phyloP scores from a whole-genome alignment of 192 early-diverging fungal species.

The Piromyces sp. region DNA sequence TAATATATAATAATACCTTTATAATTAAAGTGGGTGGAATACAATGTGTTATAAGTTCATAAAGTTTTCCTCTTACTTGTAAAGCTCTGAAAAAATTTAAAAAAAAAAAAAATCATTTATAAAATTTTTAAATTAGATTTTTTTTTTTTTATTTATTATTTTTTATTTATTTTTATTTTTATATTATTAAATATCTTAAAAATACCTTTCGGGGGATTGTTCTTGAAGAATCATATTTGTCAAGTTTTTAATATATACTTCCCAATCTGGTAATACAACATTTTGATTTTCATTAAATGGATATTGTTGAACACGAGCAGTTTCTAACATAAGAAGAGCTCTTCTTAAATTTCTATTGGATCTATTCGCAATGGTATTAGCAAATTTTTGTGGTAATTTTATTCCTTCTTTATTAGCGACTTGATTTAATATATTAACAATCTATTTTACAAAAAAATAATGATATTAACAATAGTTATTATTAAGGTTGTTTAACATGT shows the following conservation, averaged over 20 bases:
- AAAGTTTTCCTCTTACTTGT: constrained; percentile 53
- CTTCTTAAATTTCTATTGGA: constrained; percentile 69
- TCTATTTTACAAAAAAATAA: too few relatives aligned
- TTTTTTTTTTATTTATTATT: too few relatives aligned
- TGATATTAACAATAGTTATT: too few relatives aligned
- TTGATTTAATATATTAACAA: constrained; percentile 38
- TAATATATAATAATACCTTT: constrained; percentile 22
- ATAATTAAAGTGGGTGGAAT: constrained; percentile 68
- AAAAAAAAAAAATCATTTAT: neutral
- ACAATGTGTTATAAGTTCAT: constrained; percentile 78
- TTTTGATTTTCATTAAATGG: constrained; percentile 28
- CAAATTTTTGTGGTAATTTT: constrained; percentile 38
- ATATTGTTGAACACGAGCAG: constrained; percentile 40
- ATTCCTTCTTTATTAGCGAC: constrained; percentile 73
- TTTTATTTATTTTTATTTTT: too few relatives aligned
- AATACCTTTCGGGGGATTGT: constrained; percentile 54
- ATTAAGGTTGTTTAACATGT: too few relatives aligned
- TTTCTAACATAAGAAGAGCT: constrained; percentile 81
- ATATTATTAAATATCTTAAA: too few relatives aligned
- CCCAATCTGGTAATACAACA: constrained; percentile 71
- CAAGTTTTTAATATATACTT: constrained; percentile 51
- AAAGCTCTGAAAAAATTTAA: constrained; percentile 22
- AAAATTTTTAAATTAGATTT: too few relatives aligned
- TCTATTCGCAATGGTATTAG: constrained; percentile 43
- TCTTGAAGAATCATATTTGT: constrained; percentile 48